A percentile compares a stretch with the other conserved stretches of the same genome.
phyloP scores from a whole-genome alignment of 139 green algal genomes.

The Tetraselmis chui region DNA sequence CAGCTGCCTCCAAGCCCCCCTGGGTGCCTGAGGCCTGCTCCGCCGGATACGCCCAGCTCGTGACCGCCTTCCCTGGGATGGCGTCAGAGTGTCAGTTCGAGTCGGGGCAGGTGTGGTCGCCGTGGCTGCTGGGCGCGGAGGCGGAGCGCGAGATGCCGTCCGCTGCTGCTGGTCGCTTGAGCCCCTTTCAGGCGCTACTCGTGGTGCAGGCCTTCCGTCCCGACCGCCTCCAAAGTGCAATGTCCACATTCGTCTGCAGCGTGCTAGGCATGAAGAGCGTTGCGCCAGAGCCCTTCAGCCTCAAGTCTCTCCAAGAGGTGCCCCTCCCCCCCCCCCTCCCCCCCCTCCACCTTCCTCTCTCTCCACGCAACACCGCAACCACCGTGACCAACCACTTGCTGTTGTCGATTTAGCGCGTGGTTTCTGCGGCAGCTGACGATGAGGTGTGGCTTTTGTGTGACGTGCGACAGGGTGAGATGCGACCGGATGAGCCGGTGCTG shows the following conservation, averaged over 20 bases:
- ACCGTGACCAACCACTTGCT: too few species aligned
- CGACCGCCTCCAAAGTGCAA: constrained; percentile 44
- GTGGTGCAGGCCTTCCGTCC: constrained; percentile 33
- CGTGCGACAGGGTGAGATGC: neutral
- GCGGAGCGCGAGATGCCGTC: constrained; percentile 6
- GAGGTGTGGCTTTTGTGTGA: too few species aligned
- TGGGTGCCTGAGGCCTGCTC: constrained; percentile 41
- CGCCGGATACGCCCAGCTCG: constrained; percentile 31
- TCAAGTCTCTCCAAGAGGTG: constrained; percentile 27
- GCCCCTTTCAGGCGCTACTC: constrained; percentile 46
- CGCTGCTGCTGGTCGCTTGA: neutral
- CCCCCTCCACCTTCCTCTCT: constrained; percentile 12
- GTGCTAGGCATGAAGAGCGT: constrained; percentile 42
- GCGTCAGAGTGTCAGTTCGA: constrained; percentile 28
- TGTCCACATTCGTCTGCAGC: constrained; percentile 39
- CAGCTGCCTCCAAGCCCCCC: constrained; percentile 14
- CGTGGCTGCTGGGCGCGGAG: constrained; percentile 31
- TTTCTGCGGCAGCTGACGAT: too few species aligned
- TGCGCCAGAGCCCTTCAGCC: constrained; percentile 31
- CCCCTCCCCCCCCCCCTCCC: neutral
- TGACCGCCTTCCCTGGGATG: constrained; percentile 37
- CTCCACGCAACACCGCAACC: too few species aligned
- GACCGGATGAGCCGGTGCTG: constrained; percentile 47
- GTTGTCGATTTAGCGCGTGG: too few species aligned
- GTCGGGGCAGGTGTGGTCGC: constrained; percentile 39